Conservation (phyloP, 768 basidiomycete species). For the Sporobolomyces pararoseus region DNA sequence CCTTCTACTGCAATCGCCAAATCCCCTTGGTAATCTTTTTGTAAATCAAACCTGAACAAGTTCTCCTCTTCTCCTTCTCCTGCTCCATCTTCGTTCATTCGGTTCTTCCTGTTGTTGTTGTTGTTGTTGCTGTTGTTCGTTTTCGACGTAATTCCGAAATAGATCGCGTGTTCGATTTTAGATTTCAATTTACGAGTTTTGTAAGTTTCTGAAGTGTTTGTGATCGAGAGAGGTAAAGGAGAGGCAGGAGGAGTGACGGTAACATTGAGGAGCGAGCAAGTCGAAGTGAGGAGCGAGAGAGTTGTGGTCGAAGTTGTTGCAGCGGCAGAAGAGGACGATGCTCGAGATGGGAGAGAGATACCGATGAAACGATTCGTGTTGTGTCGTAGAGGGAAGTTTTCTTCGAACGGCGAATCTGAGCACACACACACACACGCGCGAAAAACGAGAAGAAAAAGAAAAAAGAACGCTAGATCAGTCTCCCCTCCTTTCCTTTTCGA, state of each 20-base stretch:
- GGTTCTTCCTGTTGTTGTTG: too few species aligned
- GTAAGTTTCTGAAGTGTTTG: constrained; percentile 19
- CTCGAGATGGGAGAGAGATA: constrained; percentile 30
- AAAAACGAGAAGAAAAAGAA: too few species aligned
- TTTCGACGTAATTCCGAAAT: constrained; percentile 48
- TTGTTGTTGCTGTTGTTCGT: not conserved
- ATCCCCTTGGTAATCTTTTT: constrained; percentile 48
- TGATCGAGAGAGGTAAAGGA: constrained; percentile 6
- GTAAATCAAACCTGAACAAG: constrained; percentile 50
- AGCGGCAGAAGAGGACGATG: not conserved
- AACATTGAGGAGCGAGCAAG: constrained; percentile 22
- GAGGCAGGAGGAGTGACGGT: constrained; percentile 24
- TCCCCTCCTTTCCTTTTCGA: too few species aligned
- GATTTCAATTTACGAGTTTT: constrained; percentile 49
- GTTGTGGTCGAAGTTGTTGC: not conserved
- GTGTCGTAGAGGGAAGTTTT: constrained; percentile 49
- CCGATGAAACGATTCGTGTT: constrained; percentile 51
- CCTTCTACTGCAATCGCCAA: constrained; percentile 48
- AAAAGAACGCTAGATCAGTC: not conserved
- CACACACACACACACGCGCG: too few species aligned
- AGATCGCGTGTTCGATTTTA: constrained; percentile 52
- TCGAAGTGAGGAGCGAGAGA: constrained; percentile 38
- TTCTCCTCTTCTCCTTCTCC: constrained; percentile 45
- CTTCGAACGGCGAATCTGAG: constrained; percentile 48
- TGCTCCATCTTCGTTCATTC: not conserved